Percentiles rank a stretch among this genome's conserved stretches.
These are phyloP conservation scores for Apiospora marii DNA, from an alignment of 2,329 filamentous ascomycete genomes.

Conservation along the genomic window DNA sequence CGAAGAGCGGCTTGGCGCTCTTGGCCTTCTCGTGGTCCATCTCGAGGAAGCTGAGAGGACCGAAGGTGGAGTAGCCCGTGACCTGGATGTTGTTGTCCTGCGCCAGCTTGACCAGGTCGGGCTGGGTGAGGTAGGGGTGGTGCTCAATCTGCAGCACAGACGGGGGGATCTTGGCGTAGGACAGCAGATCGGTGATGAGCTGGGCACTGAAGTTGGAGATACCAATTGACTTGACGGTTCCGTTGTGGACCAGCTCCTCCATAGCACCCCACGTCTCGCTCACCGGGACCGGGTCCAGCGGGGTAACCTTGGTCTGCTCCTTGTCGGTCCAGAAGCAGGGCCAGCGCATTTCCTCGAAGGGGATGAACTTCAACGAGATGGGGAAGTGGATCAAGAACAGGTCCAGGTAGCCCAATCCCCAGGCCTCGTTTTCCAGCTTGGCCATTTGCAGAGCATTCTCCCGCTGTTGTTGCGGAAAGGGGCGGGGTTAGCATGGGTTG, in stretches of 20 bases:
- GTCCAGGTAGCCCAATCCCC: conserved; percentile 73
- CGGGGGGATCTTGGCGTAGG: conserved; percentile 77
- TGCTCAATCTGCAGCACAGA: conserved; percentile 88
- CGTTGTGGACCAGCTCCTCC: conserved; percentile 75
- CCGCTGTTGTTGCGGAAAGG: conserved; percentile 38
- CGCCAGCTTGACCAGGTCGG: conserved; percentile 61
- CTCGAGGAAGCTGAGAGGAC: conserved; percentile 55
- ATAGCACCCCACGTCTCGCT: conserved; percentile 85
- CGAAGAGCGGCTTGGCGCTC: conserved; percentile 41
- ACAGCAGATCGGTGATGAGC: conserved; percentile 79
- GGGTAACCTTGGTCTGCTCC: conserved; percentile 54
- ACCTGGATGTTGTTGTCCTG: conserved; percentile 64
- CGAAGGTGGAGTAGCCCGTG: conserved; percentile 72
- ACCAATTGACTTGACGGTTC: conserved; percentile 77
- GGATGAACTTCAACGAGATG: conserved; percentile 53
- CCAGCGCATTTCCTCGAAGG: conserved; percentile 48
- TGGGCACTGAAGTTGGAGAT: conserved; percentile 84
- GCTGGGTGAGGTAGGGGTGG: conserved; percentile 77
- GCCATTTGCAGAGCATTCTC: conserved; percentile 69
- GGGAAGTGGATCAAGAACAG: conserved; percentile 74
- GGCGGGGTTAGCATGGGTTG: conserved; percentile 12
- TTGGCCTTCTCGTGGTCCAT: conserved; percentile 37
- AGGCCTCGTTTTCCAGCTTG: conserved; percentile 66
- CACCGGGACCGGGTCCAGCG: conserved; percentile 70
- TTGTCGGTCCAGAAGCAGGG: conserved; percentile 49